Base-by-base conservation (phyloP, 441 rosid genomes). In the California macrophylla region DNA sequence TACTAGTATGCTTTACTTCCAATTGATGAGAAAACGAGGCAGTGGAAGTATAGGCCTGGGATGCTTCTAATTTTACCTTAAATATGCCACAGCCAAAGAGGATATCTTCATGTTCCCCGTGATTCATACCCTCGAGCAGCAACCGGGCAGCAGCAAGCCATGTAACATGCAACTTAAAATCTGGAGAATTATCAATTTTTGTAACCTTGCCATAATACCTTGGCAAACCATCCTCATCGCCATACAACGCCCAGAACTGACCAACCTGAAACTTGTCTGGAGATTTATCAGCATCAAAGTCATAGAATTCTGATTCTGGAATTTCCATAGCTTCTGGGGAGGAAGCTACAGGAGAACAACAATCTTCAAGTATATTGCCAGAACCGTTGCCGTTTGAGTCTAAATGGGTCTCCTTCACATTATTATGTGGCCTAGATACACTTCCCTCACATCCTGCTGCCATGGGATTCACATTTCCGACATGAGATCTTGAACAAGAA, bases 171-270 rank as follows among this genome's bases (percentile, higher is more conserved):
- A 82, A 30, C 69, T 38, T 34, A 9, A 70, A 73, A 32, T 47
- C 23, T 61, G 83, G 76, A 28, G 74, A 21, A 32, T 65, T 66
- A 26, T 74, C 72, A 34, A 78, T 67, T 42, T 16, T 69, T 69
- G 34, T 76, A 66, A 82, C 75, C 74, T 66, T 71, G 69, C 76
- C 82, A 73, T 82, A 82, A 56, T 68, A 69, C 73, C 64, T 71
- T 2, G 85, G 85, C 75, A 82, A 34, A 30, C 74, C 63, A 71
- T 72, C 78, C 56, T 26, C 60, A 18, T 66, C 68, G 63, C 77
- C 63, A 54, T 80, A 82, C 8, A 78, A 24, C 54, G 85, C 84
- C 85, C 85, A 82, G 16, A 76, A 40, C 78, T 80, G 80, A 68
- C 28, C 64, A 50, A 67, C 56, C 68, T 8, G 23, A 69, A 82